These are phyloP conservation scores for Leccinum fuscescens DNA, from an alignment of 1,284 basidiomycete genomes.

Conservation along the genomic window DNA sequence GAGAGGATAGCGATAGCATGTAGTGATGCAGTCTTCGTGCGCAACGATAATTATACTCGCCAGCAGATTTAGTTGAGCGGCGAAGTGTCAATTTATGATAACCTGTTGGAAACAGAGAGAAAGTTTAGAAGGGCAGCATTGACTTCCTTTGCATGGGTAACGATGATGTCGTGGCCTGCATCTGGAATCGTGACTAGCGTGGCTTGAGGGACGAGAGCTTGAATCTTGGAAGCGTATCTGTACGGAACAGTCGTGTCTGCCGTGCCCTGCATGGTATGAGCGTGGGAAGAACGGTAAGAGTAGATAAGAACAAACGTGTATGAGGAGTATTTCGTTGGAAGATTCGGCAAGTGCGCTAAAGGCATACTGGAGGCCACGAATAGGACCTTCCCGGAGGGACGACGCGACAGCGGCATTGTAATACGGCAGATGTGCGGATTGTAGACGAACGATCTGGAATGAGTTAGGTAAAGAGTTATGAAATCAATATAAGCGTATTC, in stretches of 20 bases:
- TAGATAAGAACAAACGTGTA: slow-evolving; percentile 52
- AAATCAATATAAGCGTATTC: neutral
- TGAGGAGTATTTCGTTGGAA: slow-evolving; percentile 51
- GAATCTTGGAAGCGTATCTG: slow-evolving; percentile 55
- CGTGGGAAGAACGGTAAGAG: neutral
- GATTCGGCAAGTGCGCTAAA: slow-evolving; percentile 51
- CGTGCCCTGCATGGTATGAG: slow-evolving; percentile 51
- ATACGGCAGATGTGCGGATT: slow-evolving; percentile 69
- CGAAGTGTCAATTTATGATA: neutral
- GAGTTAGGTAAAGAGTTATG: neutral
- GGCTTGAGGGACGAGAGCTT: slow-evolving; percentile 50
- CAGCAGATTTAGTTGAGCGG: no score
- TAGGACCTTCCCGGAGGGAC: slow-evolving; percentile 69
- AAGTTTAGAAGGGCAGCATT: slow-evolving; percentile 39
- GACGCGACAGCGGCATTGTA: slow-evolving; percentile 73
- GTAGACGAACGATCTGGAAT: slow-evolving; percentile 59
- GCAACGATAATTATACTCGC: slow-evolving; percentile 4
- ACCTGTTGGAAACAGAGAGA: slow-evolving; percentile 24
- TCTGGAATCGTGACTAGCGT: slow-evolving; percentile 56
- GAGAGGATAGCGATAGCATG: slow-evolving; percentile 7
- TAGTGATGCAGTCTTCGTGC: slow-evolving; percentile 4
- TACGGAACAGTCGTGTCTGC: slow-evolving; percentile 63
- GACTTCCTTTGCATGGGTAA: slow-evolving; percentile 53
- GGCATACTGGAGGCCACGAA: slow-evolving; percentile 54
- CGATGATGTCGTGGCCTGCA: slow-evolving; percentile 63